Base-by-base conservation (phyloP, 78 protist genomes). In the Dictyostelium citrinum region DNA sequence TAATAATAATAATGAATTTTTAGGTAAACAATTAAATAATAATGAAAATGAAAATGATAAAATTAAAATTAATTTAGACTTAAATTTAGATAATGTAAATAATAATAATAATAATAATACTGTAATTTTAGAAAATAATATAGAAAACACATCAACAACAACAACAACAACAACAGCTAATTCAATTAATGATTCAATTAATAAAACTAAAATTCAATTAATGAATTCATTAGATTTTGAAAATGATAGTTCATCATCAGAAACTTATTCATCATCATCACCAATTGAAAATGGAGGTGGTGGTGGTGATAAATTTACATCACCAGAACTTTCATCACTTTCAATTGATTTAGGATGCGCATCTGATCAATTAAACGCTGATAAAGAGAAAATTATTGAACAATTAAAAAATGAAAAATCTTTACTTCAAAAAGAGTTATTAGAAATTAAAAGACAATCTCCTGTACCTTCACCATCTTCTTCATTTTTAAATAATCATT, bases 191-290 rank as follows among this genome's bases (percentile, higher is more conserved):
- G 43, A 78, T n/a, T 31, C 24, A 24, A 31, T 61, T 35, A 64
- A 77, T 22, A 82, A 49, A 31, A 67, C 55, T 12, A 88, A 88
- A 55, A 78, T 77, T 33, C 93, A 88, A 49, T 67, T 88, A 35
- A 88, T 88, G 33, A 88, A 35, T 8, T 88, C 93, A n/a, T 72
- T 88, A 35, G 93, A 88, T 39, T 77, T 81, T 5, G 64, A 39
- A 39, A 7, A 58, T 29, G 91, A 84, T 27, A 80, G 74, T 58
- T 58, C 80, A 24, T 58, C 80, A 24, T 84, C 91, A 20, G 93
- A 88, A 17, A 79, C 93, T 5, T 82, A 20, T 58, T 82, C 88
- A 29, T 55, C 84, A 33, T 80, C 84, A 55, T 29, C 84, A 55
- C 72, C 72, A 64, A n/a, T 27, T 27, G 72, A 64, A 64, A 64